Conservation (phyloP, 257 asterid genomes). For the Penstemon eatonii region DNA sequence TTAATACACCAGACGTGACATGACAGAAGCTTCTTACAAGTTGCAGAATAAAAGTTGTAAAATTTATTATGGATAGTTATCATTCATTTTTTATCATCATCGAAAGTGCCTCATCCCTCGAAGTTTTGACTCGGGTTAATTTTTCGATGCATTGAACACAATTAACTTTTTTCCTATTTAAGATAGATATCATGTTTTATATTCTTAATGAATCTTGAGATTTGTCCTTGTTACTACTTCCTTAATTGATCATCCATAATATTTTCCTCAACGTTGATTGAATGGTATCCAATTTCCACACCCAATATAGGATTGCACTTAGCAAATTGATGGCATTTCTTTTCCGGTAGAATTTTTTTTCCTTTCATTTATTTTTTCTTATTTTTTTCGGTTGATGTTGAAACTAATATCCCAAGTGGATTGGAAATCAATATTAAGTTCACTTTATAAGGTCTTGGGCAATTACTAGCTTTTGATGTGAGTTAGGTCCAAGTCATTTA, state of each 20-base stretch:
- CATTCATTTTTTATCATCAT: not conserved
- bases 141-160: not conserved
- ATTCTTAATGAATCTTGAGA: not conserved
- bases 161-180: not conserved
- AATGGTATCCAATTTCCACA: not conserved
- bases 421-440: too few relatives aligned
- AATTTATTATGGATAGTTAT: slow-evolving; percentile 3
- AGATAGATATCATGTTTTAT: not conserved
- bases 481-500: too few relatives aligned
- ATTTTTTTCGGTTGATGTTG: not conserved
- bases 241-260: not conserved
- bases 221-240: not conserved
- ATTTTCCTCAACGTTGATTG: not conserved
- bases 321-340: not conserved
- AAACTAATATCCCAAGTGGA: too few relatives aligned
- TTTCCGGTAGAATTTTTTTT: not conserved
- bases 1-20: slow-evolving; percentile 14
- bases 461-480: too few relatives aligned
- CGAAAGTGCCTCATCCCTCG: not conserved
- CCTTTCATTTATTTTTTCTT: not conserved
- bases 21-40: not conserved
- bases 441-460: too few relatives aligned
- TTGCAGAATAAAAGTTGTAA: not conserved
- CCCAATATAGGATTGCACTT: not conserved
- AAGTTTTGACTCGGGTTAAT: not conserved